These are phyloP conservation scores for Chrysochromulina parva DNA, from an alignment of 78 protist species.

Conservation along the genomic window DNA sequence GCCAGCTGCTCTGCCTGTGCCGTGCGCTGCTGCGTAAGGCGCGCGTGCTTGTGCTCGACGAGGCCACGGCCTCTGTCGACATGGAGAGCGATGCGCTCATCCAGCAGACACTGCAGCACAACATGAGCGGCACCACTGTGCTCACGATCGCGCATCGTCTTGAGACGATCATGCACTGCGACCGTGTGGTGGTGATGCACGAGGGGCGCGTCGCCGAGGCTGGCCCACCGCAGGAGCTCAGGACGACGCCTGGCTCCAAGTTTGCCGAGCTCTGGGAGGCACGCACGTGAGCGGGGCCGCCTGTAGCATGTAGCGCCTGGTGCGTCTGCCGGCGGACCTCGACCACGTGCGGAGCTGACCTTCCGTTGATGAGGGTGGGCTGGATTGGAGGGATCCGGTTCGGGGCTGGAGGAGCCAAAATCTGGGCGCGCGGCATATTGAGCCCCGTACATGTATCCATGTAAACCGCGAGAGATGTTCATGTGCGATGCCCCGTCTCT, in stretches of 20 bases:
- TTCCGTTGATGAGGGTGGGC: no score
- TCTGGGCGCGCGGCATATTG: no score
- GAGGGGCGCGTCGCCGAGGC: conserved; percentile 33
- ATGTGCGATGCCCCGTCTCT: no score
- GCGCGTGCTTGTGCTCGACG: conserved; percentile 62
- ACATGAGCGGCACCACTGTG: conserved; percentile 72
- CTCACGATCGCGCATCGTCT: conserved; percentile 93
- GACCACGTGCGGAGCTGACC: no score
- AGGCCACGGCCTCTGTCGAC: conserved; percentile 69
- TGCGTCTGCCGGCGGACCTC: no score
- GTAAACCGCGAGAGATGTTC: no score
- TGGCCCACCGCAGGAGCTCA: conserved; percentile 50
- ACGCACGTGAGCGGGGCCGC: not conserved
- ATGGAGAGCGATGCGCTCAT: conserved; percentile 51
- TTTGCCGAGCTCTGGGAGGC: not conserved
- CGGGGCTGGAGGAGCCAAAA: no score
- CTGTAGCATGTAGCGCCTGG: no score
- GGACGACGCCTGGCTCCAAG: not conserved
- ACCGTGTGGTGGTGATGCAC: conserved; percentile 69
- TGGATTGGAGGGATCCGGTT: no score
- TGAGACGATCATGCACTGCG: conserved; percentile 79
- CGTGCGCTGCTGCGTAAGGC: conserved; percentile 81
- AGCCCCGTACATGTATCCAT: no score
- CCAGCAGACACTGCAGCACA: conserved; percentile 19
- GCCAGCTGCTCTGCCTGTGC: conserved; percentile 92